Evolutionary conservation across 2,329 filamentous ascomycete genomes (phyloP).

Genomic region (Teratosphaeria nubilosa): DNA sequence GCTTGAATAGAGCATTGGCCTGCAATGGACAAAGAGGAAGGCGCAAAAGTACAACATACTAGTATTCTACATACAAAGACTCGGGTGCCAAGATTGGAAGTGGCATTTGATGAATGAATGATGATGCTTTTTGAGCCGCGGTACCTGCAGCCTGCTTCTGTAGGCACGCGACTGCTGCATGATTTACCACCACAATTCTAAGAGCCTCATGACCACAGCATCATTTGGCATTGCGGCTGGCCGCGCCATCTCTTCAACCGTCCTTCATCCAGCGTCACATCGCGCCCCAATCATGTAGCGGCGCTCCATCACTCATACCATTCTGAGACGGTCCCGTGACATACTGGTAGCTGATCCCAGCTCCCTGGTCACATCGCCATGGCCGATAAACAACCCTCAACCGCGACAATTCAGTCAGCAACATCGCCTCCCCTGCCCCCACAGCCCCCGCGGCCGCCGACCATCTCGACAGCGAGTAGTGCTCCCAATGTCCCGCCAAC

Average conservation of each 20-base stretch:
- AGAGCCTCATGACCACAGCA: not conserved
- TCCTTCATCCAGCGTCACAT: not conserved
- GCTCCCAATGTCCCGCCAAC: not conserved
- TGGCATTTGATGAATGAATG: not conserved
- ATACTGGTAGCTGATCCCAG: not conserved
- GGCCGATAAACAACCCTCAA: not conserved
- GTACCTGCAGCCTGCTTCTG: not conserved
- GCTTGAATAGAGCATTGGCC: no score
- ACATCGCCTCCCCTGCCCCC: not conserved
- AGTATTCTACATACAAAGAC: no score
- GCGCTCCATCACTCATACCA: not conserved
- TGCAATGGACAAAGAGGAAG: no score
- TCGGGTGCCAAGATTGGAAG: not conserved
- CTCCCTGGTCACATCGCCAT: not conserved
- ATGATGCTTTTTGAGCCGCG: not conserved
- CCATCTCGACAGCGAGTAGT: not conserved
- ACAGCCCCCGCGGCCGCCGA: constrained; percentile 1
- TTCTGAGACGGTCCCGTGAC: not conserved
- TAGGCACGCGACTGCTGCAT: not conserved
- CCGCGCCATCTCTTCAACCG: not conserved
- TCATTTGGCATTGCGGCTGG: not conserved
- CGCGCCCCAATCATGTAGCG: not conserved
- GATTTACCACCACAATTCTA: not conserved
- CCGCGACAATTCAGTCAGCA: not conserved
- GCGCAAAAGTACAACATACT: no score